Evolutionary conservation across 352 stramenopile genomes (phyloP).

Genomic region (Globisporangium uncinulatum): DNA sequence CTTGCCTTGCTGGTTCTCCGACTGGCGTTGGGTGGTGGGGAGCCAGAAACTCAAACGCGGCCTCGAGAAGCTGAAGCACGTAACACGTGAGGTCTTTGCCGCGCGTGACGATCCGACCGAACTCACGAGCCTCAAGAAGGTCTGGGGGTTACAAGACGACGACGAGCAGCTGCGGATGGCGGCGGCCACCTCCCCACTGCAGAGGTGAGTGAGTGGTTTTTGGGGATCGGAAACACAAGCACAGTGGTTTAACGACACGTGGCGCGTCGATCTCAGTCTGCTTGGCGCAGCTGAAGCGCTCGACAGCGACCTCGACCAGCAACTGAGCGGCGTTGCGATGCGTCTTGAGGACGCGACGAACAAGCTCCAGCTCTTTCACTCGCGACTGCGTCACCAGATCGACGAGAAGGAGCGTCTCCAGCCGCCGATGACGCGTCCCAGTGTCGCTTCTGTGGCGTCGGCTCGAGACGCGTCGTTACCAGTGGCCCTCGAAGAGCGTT

Average conservation of each 20-base stretch:
- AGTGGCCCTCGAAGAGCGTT: no score
- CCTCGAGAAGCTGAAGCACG: conserved; percentile 38
- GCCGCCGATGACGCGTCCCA: not conserved
- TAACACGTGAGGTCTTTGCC: conserved; percentile 24
- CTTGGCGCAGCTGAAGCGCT: conserved; percentile 34
- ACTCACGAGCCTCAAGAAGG: conserved; percentile 40
- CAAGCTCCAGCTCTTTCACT: conserved; percentile 33
- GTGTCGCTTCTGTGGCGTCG: not conserved
- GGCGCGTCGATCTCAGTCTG: conserved; percentile 15
- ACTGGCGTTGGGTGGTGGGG: not conserved
- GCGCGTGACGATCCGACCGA: conserved; percentile 34
- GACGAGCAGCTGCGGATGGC: not conserved
- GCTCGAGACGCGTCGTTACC: not conserved
- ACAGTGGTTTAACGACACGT: not conserved
- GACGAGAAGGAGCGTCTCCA: conserved; percentile 9
- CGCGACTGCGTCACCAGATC: conserved; percentile 28
- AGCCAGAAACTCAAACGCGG: conserved; percentile 38
- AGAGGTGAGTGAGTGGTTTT: not conserved
- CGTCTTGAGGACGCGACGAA: conserved; percentile 28
- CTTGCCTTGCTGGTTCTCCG: no score
- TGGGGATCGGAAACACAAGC: not conserved
- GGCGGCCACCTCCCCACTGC: not conserved
- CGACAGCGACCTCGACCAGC: conserved; percentile 37
- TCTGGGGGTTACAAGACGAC: conserved; percentile 35
- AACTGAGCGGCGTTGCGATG: conserved; percentile 26